phyloP scores from a whole-genome alignment of 164 flowering plant species.

The Cinnamomum micranthum region DNA sequence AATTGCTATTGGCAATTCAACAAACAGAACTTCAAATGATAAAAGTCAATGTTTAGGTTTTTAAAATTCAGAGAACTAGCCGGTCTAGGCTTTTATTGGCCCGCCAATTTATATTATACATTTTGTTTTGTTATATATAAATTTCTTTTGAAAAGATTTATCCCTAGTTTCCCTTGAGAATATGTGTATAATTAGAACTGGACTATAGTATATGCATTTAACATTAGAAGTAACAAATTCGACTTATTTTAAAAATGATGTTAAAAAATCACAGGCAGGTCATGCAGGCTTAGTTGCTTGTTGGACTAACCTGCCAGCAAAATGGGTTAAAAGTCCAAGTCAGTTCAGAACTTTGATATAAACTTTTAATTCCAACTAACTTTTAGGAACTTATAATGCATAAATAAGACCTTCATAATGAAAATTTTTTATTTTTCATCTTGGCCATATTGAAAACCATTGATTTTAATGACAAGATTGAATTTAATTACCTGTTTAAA shows the following conservation, averaged over 20 bases:
- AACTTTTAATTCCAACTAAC: neutral
- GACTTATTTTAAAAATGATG: neutral
- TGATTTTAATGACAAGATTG: neutral
- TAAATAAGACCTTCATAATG: neutral
- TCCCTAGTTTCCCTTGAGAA: neutral
- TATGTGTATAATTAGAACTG: neutral
- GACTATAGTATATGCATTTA: neutral
- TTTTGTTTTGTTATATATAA: too few relatives aligned
- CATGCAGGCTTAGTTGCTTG: neutral
- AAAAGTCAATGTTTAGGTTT: too few relatives aligned
- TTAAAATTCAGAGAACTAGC: too few relatives aligned
- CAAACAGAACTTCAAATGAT: too few relatives aligned
- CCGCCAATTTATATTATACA: too few relatives aligned
- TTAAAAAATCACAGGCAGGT: neutral
- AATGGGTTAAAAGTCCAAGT: neutral
- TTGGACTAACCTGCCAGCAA: neutral
- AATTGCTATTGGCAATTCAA: too few relatives aligned
- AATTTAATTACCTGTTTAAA: slow-evolving; percentile 54
- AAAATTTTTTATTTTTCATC: neutral
- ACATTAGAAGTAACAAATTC: too few relatives aligned
- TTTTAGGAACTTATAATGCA: neutral
- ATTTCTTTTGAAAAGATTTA: neutral
- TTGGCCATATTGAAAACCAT: neutral
- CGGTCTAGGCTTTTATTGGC: too few relatives aligned
- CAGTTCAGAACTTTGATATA: neutral